A percentile compares a stretch with the other conserved stretches of the same genome.
These are phyloP conservation scores for Phtheirospermum japonicum DNA, from an alignment of 257 asterid species.

Conservation along the genomic window DNA sequence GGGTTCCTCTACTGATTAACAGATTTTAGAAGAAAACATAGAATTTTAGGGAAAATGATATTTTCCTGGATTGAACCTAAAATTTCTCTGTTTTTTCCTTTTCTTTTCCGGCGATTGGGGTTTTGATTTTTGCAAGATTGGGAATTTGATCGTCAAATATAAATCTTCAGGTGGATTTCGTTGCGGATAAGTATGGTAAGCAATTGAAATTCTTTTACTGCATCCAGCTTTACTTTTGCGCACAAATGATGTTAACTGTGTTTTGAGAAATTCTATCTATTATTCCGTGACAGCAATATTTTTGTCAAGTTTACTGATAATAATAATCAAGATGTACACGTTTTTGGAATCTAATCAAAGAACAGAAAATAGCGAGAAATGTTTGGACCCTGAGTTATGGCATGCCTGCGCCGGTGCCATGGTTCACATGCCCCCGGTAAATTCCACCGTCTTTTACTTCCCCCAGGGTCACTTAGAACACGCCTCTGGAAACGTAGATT, in stretches of 20 bases:
- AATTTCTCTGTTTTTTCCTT: neutral
- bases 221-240: neutral
- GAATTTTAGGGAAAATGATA: too few species aligned
- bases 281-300: constrained; percentile 31
- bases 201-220: constrained; percentile 1
- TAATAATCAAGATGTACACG: constrained; percentile 5
- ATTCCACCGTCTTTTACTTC: constrained; percentile 53
- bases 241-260: too few species aligned
- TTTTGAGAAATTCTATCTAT: neutral
- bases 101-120: neutral
- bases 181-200: constrained; percentile 33
- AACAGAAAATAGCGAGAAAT: constrained; percentile 36
- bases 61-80: constrained; percentile 14
- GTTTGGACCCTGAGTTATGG: constrained; percentile 65
- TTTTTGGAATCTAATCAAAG: constrained; percentile 47
- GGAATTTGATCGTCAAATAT: constrained; percentile 10
- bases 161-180: constrained; percentile 29
- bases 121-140: neutral
- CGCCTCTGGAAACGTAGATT: constrained; percentile 43
- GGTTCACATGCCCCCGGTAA: constrained; percentile 55
- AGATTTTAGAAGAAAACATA: neutral
- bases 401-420: constrained; percentile 74
- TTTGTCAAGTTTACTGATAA: too few species aligned
- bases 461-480: constrained; percentile 74
- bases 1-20: constrained; percentile 22